phyloP scores from a whole-genome alignment of 2,329 filamentous ascomycete genomes.

The Pseudogymnoascus sp. region DNA sequence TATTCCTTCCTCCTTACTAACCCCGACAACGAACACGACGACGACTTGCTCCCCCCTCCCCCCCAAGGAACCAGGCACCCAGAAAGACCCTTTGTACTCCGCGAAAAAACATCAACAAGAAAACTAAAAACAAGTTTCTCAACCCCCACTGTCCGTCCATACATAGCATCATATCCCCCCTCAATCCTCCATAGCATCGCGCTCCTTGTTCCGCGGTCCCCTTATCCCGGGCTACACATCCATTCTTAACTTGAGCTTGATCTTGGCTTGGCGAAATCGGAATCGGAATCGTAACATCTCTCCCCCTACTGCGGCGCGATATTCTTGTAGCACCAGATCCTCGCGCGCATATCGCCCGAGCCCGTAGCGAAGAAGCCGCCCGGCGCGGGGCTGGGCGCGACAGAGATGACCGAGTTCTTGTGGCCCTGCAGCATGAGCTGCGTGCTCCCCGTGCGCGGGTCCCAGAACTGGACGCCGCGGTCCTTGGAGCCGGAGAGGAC shows the following conservation, averaged over 20 bases:
- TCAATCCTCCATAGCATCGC: background rate
- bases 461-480: slow-evolving; percentile 97
- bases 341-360: slow-evolving; percentile 92
- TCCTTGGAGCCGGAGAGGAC: slow-evolving; percentile 97
- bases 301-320: slow-evolving; percentile 19
- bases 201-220: background rate
- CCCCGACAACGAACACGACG: background rate
- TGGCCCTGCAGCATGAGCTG: slow-evolving; percentile 98
- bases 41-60: background rate
- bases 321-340: slow-evolving; percentile 82
- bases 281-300: too few relatives aligned
- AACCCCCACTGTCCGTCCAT: background rate
- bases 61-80: background rate
- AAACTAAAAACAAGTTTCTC: background rate
- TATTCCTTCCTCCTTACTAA: background rate
- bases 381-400: slow-evolving; percentile 70
- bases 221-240: background rate
- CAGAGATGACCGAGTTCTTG: slow-evolving; percentile 97
- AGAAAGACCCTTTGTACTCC: background rate
- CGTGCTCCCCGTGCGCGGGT: slow-evolving; percentile 82
- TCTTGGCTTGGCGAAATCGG: too few relatives aligned
- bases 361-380: slow-evolving; percentile 90
- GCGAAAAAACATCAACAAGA: background rate
- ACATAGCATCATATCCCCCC: background rate
- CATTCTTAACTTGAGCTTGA: too few relatives aligned